Evolutionary conservation across 2,329 filamentous ascomycete genomes (phyloP).

Genomic region (Fusarium sp.): DNA sequence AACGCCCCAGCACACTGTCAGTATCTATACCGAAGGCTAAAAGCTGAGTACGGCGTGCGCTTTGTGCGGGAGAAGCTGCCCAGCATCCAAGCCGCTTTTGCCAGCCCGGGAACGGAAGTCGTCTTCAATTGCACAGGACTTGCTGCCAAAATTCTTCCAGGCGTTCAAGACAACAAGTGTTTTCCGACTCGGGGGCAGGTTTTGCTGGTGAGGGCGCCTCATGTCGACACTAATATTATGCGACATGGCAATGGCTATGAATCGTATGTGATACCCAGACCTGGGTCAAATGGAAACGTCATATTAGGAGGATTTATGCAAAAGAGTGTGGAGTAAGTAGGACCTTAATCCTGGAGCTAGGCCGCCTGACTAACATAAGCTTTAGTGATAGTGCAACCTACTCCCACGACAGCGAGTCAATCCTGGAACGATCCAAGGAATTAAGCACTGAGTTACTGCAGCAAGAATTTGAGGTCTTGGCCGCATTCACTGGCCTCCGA

Average conservation of each 20-base stretch:
- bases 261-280: slow-evolving; percentile 3
- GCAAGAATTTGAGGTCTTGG: background rate
- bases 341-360: rapidly evolving
- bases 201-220: background rate
- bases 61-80: background rate
- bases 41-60: background rate
- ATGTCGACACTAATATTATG: slow-evolving; percentile 4
- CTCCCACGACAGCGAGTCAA: background rate
- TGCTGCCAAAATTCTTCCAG: background rate
- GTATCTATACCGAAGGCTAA: slow-evolving; percentile 1
- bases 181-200: slow-evolving; percentile 13
- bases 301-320: slow-evolving; percentile 18
- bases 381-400: slow-evolving; percentile 2
- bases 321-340: background rate
- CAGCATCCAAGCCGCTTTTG: background rate
- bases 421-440: slow-evolving; percentile 1
- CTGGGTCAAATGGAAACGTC: slow-evolving; percentile 15
- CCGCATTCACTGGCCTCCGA: slow-evolving; percentile 8
- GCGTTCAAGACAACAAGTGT: slow-evolving; percentile 3
- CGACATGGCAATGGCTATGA: slow-evolving; percentile 11
- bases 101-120: rapidly evolving
- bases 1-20: slow-evolving; percentile 15
- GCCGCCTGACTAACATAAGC: rapidly evolving
- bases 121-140: slow-evolving; percentile 5
- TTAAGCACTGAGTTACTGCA: background rate